phyloP scores from a whole-genome alignment of 1,284 basidiomycete species.

The Apiotrichum gracile region DNA sequence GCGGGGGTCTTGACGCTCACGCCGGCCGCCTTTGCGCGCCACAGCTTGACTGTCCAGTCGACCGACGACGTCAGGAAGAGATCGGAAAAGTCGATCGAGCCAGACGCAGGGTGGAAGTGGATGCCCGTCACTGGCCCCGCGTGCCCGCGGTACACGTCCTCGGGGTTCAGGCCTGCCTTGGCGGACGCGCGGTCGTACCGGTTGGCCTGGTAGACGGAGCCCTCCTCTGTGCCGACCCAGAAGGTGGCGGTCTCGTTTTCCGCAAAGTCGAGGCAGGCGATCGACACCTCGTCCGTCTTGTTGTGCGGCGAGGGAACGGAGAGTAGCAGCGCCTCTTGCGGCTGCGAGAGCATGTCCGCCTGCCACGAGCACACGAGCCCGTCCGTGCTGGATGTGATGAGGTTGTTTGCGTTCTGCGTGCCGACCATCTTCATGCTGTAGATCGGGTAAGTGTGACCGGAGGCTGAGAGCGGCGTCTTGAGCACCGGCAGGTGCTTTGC shows the following conservation, averaged over 20 bases:
- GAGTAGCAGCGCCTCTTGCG: constrained; percentile 90
- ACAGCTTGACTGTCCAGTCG: constrained; percentile 95
- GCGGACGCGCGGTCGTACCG: constrained; percentile 92
- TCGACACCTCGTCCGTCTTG: constrained; percentile 92
- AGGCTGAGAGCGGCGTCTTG: constrained; percentile 89
- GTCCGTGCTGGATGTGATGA: constrained; percentile 93
- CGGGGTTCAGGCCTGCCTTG: constrained; percentile 87
- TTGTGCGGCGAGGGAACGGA: constrained; percentile 68
- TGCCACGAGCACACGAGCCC: constrained; percentile 96
- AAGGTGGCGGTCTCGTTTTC: constrained; percentile 92
- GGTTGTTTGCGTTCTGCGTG: constrained; percentile 94
- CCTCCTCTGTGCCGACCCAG: constrained; percentile 96
- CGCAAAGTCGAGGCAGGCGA: constrained; percentile 87
- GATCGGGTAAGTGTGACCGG: constrained; percentile 96
- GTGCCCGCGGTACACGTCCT: constrained; percentile 87
- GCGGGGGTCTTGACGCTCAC: constrained; percentile 24
- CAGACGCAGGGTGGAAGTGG: constrained; percentile 85
- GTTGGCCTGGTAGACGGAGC: constrained; percentile 89
- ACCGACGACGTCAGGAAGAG: constrained; percentile 85
- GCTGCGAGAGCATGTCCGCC: constrained; percentile 95
- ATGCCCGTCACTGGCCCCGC: constrained; percentile 88
- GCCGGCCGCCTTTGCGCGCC: constrained; percentile 58
- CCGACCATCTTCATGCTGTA: constrained; percentile 97
- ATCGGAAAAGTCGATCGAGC: constrained; percentile 90
- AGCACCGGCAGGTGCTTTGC: constrained; percentile 91